A percentile compares a stretch with the other conserved stretches of the same genome.
Evolutionary conservation across 108 stramenopile species (phyloP).

Genomic region (Discostella stelligeroides): DNA sequence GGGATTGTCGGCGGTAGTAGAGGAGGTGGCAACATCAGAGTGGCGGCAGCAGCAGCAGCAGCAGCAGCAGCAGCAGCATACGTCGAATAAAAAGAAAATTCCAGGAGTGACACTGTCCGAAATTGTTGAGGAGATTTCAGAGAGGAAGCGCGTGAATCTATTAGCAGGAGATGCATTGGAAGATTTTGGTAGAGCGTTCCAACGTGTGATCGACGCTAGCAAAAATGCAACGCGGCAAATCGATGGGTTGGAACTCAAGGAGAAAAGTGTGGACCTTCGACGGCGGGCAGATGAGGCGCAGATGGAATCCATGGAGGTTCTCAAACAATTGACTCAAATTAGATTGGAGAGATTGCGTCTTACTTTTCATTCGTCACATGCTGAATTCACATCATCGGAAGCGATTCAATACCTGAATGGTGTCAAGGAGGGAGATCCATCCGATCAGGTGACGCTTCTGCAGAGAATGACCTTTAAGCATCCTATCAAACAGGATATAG

Average conservation of each 20-base stretch:
- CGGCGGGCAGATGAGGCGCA: slow-evolving; percentile 36
- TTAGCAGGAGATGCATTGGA: slow-evolving; percentile 7
- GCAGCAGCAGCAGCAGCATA: slow-evolving; percentile 4
- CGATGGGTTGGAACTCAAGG: slow-evolving; percentile 59
- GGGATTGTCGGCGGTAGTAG: slow-evolving; percentile 48
- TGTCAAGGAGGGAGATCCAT: background rate
- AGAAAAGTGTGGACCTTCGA: slow-evolving; percentile 58
- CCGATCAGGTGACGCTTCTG: slow-evolving; percentile 30
- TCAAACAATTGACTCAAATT: slow-evolving; percentile 26
- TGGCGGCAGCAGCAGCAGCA: slow-evolving; percentile 1
- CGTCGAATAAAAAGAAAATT: background rate
- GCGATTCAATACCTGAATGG: slow-evolving; percentile 42
- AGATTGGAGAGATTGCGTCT: slow-evolving; percentile 43
- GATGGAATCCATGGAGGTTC: slow-evolving; percentile 22
- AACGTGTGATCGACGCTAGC: slow-evolving; percentile 61
- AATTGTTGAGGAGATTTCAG: background rate
- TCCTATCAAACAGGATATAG: slow-evolving; percentile 40
- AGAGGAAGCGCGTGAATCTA: slow-evolving; percentile 2
- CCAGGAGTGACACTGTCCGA: slow-evolving; percentile 1
- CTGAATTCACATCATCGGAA: slow-evolving; percentile 39
- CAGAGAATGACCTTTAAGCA: slow-evolving; percentile 28
- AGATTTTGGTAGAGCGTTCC: slow-evolving; percentile 49
- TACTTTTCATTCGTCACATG: slow-evolving; percentile 28
- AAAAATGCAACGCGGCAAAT: slow-evolving; percentile 56
- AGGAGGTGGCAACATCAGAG: background rate